Conservation (phyloP, 1,284 basidiomycete genomes). For the Agroathelia rolfsii region DNA sequence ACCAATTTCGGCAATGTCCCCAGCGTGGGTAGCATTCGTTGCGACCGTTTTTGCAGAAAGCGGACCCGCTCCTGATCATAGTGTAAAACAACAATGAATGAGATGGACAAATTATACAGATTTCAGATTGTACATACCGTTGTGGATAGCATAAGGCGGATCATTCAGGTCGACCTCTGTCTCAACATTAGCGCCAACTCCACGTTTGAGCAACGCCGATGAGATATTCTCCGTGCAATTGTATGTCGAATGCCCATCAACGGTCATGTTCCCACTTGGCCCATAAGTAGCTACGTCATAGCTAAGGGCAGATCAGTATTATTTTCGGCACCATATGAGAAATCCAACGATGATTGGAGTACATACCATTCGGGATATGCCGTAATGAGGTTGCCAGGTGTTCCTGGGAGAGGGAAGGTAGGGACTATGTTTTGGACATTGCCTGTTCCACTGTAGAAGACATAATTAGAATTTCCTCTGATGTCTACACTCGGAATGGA, state of each 20-base stretch:
- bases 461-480: no score
- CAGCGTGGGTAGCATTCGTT: conserved; percentile 30
- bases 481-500: no score
- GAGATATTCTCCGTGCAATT: conserved; percentile 9
- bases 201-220: conserved; percentile 10
- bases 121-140: conserved; percentile 12
- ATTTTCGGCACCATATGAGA: no score
- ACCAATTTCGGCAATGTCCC: no score
- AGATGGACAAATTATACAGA: neutral
- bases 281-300: conserved; percentile 25
- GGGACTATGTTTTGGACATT: no score
- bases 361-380: conserved; percentile 13
- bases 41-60: conserved; percentile 22
- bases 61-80: conserved; percentile 13
- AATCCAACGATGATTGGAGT: no score
- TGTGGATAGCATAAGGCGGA: conserved; percentile 26
- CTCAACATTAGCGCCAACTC: conserved; percentile 10
- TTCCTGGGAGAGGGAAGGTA: no score
- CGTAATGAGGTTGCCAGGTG: conserved; percentile 4
- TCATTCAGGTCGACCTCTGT: conserved; percentile 14
- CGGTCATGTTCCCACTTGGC: conserved; percentile 24
- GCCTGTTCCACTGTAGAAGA: no score
- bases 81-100: neutral
- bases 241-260: conserved; percentile 21
- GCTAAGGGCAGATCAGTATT: no score